Conservation (phyloP, 2,329 filamentous ascomycete species). For the Fusarium ramigenum region DNA sequence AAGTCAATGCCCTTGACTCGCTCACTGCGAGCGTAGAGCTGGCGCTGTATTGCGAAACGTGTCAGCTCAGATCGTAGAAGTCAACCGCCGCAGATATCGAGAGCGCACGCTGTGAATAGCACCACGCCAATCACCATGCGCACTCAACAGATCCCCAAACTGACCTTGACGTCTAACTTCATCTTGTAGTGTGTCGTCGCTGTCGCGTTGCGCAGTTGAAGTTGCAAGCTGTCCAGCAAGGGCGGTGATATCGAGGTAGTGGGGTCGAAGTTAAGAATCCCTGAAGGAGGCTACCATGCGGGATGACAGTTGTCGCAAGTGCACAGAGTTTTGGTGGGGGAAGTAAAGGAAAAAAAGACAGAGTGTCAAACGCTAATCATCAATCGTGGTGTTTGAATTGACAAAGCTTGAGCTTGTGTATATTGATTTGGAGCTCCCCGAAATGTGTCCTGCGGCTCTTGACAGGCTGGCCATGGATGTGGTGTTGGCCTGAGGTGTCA, state of each 20-base stretch:
- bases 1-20: constrained; percentile 98
- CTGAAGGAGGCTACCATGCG: constrained; percentile 41
- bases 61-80: constrained; percentile 39
- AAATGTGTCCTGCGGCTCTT: constrained; percentile 46
- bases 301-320: constrained; percentile 19
- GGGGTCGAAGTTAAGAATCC: constrained; percentile 42
- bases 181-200: constrained; percentile 45
- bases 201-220: constrained; percentile 41
- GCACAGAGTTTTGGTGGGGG: not conserved
- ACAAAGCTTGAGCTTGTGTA: constrained; percentile 35
- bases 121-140: not conserved
- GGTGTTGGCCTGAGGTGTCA: constrained; percentile 41
- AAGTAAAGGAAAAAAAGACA: not conserved
- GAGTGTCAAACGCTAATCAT: constrained; percentile 22
- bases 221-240: constrained; percentile 43
- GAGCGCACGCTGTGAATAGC: not conserved
- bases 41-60: constrained; percentile 49
- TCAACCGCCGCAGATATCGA: not conserved
- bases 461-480: constrained; percentile 43
- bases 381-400: constrained; percentile 33
- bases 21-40: constrained; percentile 80
- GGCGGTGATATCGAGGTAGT: constrained; percentile 45
- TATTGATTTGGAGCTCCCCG: constrained; percentile 41
- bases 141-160: constrained; percentile 17
- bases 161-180: constrained; percentile 56